A percentile compares a stretch with the other conserved stretches of the same genome.
Evolutionary conservation across 75 land plant species (phyloP).

Genomic region (Adiantum capillusveneris): DNA sequence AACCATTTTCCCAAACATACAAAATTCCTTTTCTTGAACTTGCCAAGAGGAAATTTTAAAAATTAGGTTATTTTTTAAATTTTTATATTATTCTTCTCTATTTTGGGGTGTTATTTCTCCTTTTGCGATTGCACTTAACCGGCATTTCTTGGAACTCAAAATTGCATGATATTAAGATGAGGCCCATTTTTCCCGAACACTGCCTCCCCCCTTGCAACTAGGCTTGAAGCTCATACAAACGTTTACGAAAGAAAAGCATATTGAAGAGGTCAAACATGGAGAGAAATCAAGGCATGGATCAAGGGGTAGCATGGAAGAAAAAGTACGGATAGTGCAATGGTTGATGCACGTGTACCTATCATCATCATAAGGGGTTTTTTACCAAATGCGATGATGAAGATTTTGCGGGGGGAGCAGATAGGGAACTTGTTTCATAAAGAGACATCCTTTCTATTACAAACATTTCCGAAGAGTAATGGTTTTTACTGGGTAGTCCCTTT

Average conservation of each 20-base stretch:
- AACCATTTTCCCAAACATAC: no score
- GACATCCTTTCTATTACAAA: neutral
- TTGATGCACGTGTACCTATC: slow-evolving; percentile 31
- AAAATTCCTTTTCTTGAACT: no score
- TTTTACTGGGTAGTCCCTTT: no score
- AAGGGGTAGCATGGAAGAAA: slow-evolving; percentile 30
- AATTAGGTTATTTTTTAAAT: no score
- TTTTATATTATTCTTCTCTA: no score
- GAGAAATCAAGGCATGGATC: slow-evolving; percentile 21
- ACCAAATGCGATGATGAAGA: neutral
- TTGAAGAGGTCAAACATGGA: slow-evolving; percentile 23
- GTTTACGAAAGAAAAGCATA: slow-evolving; percentile 24
- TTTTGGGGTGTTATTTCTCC: no score
- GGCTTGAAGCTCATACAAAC: slow-evolving; percentile 26
- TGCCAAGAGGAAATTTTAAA: no score
- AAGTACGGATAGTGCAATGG: slow-evolving; percentile 27
- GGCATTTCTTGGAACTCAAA: no score
- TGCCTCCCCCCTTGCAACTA: slow-evolving; percentile 22
- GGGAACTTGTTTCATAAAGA: slow-evolving; percentile 4
- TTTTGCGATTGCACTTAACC: no score
- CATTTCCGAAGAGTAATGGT: neutral
- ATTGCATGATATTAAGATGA: no score
- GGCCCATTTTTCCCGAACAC: no score
- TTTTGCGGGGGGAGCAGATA: neutral
- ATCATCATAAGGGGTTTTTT: slow-evolving; percentile 23